Evolutionary conservation across 2,329 filamentous ascomycete species (phyloP), one percentile per base, ranked within the genome.

Genomic region (Gaeumannomyces sp.): DNA sequence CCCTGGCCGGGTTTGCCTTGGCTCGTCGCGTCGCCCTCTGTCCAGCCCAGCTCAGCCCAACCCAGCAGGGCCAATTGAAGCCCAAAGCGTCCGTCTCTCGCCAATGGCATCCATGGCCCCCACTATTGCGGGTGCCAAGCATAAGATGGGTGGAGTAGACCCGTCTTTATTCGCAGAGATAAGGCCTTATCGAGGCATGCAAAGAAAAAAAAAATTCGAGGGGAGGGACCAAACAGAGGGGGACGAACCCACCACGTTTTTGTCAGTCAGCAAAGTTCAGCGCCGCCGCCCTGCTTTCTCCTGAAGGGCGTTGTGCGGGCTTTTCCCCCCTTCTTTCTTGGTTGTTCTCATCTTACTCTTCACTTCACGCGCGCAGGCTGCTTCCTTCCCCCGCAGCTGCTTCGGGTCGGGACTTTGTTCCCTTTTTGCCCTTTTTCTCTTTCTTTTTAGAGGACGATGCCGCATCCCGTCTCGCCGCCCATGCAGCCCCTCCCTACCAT

Each of bases 401-500:
- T 22, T 50, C 50, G 60, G 60, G 60, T 50, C 29, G 60, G 60
- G 60, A 62, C 14, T 25, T 33, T 31, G 35, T 62, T 14, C 29
- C 53, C 31, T 64, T 64, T 35, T 50, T 25, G 59, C 29, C 59
- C 11, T 19, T 29, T 25, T 53, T 58, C 56, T 66, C 31, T 62
- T 62, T 50, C 59, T 64, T n/a, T 50, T 57, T 59, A 59, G 19
- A 28, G 22, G 59, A 68, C 33, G 60, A 70, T 71, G 71, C 70
- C 71, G 61, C 67, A 69, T 50, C 65, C 70, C 1, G 64, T 70
- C 22, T 66, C 66, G 61, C 64, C 67, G 29, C 60, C 65, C 33
- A 68, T 70, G 68, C 67, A 68, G 60, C 64, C 68, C 45, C 65
- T 69, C 33, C 71, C 72, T 1, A 67, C 64, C 50, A 67, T 71